phyloP scores from a whole-genome alignment of 805 yeast genomes.

The Hanseniaspora hatyaiensis region DNA sequence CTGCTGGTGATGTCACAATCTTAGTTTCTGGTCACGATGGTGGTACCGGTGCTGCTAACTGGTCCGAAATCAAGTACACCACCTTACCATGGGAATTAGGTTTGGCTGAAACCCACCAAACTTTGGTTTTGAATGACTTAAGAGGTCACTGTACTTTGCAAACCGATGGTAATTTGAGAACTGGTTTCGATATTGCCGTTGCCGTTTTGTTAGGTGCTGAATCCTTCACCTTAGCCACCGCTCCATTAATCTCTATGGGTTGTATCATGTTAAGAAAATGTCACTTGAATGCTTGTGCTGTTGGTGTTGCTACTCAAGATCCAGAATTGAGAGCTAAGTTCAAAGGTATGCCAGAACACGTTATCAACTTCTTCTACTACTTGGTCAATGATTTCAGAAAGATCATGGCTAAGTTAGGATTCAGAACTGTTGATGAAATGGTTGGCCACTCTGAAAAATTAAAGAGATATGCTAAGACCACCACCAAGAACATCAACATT shows the following conservation, averaged over 20 bases:
- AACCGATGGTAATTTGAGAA: constrained; percentile 96
- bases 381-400: constrained; percentile 82
- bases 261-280: constrained; percentile 95
- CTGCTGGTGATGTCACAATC: constrained; percentile 71
- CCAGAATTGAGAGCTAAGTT: constrained; percentile 86
- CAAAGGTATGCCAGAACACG: constrained; percentile 95
- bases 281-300: constrained; percentile 90
- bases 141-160: constrained; percentile 92
- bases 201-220: constrained; percentile 96
- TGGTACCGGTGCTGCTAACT: constrained; percentile 98
- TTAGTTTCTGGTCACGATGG: constrained; percentile 97
- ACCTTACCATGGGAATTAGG: constrained; percentile 99
- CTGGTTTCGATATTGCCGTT: constrained; percentile 93
- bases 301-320: constrained; percentile 97
- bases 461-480: constrained; percentile 73
- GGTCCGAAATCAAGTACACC: constrained; percentile 94
- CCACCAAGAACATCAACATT: constrained; percentile 79
- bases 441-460: constrained; percentile 92
- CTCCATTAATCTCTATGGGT: constrained; percentile 94
- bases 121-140: constrained; percentile 85
- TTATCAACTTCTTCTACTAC: constrained; percentile 92
- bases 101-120: constrained; percentile 95
- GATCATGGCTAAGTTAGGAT: constrained; percentile 90
- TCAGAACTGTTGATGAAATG: constrained; percentile 94
- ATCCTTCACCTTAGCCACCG: constrained; percentile 96